Evolutionary conservation across 2,329 filamentous ascomycete genomes (phyloP), one percentile per base, ranked within the genome.

Genomic region (Fusarium compactum): DNA sequence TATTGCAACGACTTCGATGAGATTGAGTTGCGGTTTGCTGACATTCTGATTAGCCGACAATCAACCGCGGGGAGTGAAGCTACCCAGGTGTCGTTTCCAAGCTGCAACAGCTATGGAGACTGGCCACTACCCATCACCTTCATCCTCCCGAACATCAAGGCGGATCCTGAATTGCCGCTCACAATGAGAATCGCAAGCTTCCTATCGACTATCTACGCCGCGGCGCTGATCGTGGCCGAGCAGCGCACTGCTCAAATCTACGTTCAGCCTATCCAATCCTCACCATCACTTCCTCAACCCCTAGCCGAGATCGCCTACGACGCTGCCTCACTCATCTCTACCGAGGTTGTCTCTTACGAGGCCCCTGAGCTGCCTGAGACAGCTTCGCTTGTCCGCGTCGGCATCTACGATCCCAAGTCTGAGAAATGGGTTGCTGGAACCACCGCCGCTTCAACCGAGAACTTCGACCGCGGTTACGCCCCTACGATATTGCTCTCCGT

Each of bases 381-480:
- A 9, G 77, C 81, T 8, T 72, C 76, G n/a, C 83, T 89, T 12
- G 81, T 90, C 54, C 87, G 88, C 67, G 79, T 91, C 51, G 89
- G 89, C 41, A 75, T 87, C 65, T 91, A 86, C 79, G 85, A 90
- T 78, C 69, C 81, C 24, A 76, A 80, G 25, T 72, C 82, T 14
- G 73, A 76, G 50, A 65, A 71, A 44, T 91, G 89, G 88, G 77
- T 80, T 32, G 86, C 85, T 27, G 85, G 86, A 27, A 87, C 87
- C 8, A 86, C 87, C 10, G 84, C 88, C 16, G 83, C 86, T 29
- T 85, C 85, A 11, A 82, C 79, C 3, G 83, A 85, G 59, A 90
- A 88, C 78, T 89, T 91, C 70, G 80, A 78, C 67, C 90, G 90
- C 79, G 89, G 89, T 8, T 90, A 87, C 76, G 82, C 85, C 68